Percentiles rank a stretch among this genome's conserved stretches.
Conservation (phyloP, 75 land plant genomes). For the Larix kaempferi region DNA sequence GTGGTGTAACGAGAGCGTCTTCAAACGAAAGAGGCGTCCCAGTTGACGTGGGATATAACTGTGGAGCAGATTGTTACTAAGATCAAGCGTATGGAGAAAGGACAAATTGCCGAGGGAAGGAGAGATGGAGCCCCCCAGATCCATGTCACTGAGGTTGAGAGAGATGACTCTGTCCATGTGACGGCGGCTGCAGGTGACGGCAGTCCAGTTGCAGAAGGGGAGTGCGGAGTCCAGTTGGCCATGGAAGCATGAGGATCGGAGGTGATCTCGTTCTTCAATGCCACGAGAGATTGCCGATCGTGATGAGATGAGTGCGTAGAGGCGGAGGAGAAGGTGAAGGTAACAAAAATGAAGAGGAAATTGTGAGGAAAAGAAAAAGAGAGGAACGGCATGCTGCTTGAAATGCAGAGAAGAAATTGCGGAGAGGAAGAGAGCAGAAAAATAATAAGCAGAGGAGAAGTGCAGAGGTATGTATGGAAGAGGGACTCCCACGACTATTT, state of each 20-base stretch:
- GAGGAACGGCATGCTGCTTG: too few relatives aligned
- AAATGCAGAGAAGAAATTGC: too few relatives aligned
- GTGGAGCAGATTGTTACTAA: slow-evolving; percentile 14
- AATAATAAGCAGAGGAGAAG: too few relatives aligned
- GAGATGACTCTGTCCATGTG: slow-evolving; percentile 6
- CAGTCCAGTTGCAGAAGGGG: slow-evolving; percentile 11
- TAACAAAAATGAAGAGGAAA: too few relatives aligned
- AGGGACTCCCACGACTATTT: too few relatives aligned
- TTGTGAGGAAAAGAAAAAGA: too few relatives aligned
- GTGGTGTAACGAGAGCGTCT: slow-evolving; percentile 5
- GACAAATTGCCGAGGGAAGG: slow-evolving; percentile 15
- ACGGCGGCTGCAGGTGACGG: slow-evolving; percentile 10
- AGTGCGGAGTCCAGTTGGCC: slow-evolving; percentile 12
- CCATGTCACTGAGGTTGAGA: slow-evolving; percentile 24
- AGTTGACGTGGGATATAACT: slow-evolving; percentile 24
- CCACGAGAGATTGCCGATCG: neutral
- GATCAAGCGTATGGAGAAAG: slow-evolving; percentile 14
- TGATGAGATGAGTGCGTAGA: neutral
- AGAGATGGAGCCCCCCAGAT: slow-evolving; percentile 17
- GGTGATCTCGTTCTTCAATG: slow-evolving; percentile 25
- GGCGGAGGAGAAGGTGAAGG: too few relatives aligned
- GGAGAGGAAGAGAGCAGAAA: too few relatives aligned
- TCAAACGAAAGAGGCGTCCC: slow-evolving; percentile 6
- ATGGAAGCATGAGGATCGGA: slow-evolving; percentile 10
- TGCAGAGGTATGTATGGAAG: too few relatives aligned